A percentile compares a stretch with the other conserved stretches of the same genome.
Evolutionary conservation across 257 asterid species (phyloP).

Genomic region (Primulina huaijiensis): DNA sequence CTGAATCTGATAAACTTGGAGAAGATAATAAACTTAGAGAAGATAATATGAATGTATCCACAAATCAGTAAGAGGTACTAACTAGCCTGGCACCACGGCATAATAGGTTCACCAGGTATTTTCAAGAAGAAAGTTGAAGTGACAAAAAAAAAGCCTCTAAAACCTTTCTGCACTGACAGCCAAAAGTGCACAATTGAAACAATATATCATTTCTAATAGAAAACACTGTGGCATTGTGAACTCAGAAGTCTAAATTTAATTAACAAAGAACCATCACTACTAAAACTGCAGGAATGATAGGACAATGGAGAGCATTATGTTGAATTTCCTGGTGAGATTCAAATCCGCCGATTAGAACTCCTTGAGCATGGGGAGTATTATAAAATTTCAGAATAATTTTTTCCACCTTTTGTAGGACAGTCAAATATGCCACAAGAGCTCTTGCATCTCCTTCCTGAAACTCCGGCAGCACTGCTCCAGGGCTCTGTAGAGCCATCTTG

Average conservation of each 20-base stretch:
- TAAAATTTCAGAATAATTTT: background rate
- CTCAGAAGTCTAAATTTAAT: conserved; percentile 1
- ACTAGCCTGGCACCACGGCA: background rate
- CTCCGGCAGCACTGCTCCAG: conserved; percentile 75
- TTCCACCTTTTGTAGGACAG: conserved; percentile 74
- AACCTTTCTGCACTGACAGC: background rate
- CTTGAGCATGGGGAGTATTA: background rate
- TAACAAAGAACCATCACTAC: conserved; percentile 1
- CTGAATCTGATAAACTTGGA: background rate
- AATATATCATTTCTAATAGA: conserved; percentile 15
- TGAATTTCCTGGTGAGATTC: background rate
- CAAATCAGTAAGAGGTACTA: background rate
- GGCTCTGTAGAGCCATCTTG: conserved; percentile 74
- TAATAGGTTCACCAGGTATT: background rate
- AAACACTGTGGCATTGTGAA: background rate
- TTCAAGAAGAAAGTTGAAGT: conserved; percentile 2
- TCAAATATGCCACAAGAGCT: conserved; percentile 91
- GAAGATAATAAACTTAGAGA: background rate
- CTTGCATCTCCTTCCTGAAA: conserved; percentile 96
- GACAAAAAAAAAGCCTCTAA: background rate
- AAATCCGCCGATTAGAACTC: background rate
- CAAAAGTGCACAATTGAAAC: conserved; percentile 9
- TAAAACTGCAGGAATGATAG: background rate
- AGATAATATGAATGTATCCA: background rate
- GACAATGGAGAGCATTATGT: background rate